Evolutionary conservation across 208 protist genomes (phyloP), one percentile per base, ranked within the genome.

Genomic region (Naegleria gruberi): DNA sequence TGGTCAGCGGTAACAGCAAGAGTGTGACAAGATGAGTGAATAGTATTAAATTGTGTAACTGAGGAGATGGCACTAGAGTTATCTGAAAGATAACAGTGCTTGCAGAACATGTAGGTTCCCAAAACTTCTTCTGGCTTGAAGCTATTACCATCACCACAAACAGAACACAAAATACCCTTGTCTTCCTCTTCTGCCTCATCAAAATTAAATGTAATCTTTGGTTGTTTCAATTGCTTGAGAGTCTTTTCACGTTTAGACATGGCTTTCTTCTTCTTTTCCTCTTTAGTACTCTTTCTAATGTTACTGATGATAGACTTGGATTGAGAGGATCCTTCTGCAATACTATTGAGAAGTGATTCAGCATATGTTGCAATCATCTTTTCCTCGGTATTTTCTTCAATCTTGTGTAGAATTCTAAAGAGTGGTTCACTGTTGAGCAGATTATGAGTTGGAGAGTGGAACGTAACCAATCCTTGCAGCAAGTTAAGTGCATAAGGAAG

Each of bases 31-130:
- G 81, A 82, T 40, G 92, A 92, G 86, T 97, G 96, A 55, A 97
- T 94, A 1, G 94, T 85, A 89, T 97, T 96, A 91, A 97, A 96
- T 73, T 95, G 94, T 37, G 94, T 95, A 17, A 96, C 95, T 5
- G 94, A 94, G 6, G 93, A 90, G 87, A 92, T 93, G 82, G 90
- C 85, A 7, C 88, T 89, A 45, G 37, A 26, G 4, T 10, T 41
- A 65, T 15, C 43, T 30, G 23, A 93, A 10, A 46, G 26, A 8
- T 26, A n/a, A 4, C 93, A 85, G 23, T 88, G 91, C 40, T 91
- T 91, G 34, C 44, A 89, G 81, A 92, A 97, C 1, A 93, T 91
- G 91, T 97, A 97, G 6, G 96, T 87, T 87, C 96, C 95, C 0
- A 97, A 90, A 40, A 94, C 90, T 42, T 97, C 94, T 17, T 93